Base-by-base conservation (phyloP, 176 grass and related monocot species). In the Aegilops bicornis region DNA sequence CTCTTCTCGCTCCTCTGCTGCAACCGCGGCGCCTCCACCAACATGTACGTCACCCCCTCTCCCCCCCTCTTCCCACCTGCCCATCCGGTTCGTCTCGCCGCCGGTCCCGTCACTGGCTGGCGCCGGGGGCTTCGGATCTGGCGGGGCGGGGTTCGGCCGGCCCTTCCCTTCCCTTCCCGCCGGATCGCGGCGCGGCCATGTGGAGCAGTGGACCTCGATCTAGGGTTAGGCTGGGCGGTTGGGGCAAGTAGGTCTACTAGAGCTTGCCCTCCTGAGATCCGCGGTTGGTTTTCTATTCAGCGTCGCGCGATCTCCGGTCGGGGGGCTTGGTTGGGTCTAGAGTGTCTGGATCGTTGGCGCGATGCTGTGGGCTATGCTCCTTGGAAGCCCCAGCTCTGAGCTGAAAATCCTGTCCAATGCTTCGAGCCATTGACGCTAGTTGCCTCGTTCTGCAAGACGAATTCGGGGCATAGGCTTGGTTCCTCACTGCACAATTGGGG, bases 1-100 rank as follows among this genome's bases (percentile, higher is more conserved):
- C 72, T 88, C 24, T 45, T 73, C 61, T 77, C 86, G 73, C 86
- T 87, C 79, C 73, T 93, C 86, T 93, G 86, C 92, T 93, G 88
- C 88, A 93, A 88, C 88, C 88, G 92, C 75, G 88, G 92, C 25
- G 59, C 91, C 0, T 90, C 92, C 66, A 93, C 86, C 83, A 93
- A 93, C 87, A 68, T 93, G 92, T 93, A 86, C 45, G 92, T 10
- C 15, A 22, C 19, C 19, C 54, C 20, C 25, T 15, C 59, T 0
- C 64, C n/a, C n/a, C n/a, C n/a, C n/a, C 25, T 27, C 25, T 27
- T 1, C 25, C 25, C 25, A 27, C 25, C 25, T 1, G 1, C 64
- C 70, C 39, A 2, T 40, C 4, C 16, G 11, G 22, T 3, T 10
- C 4, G 7, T 50, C 32, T 36, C 27, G 39, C 59, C 13, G 33